Conservation (phyloP, 768 basidiomycete genomes). For the Fomitopsis serialis region DNA sequence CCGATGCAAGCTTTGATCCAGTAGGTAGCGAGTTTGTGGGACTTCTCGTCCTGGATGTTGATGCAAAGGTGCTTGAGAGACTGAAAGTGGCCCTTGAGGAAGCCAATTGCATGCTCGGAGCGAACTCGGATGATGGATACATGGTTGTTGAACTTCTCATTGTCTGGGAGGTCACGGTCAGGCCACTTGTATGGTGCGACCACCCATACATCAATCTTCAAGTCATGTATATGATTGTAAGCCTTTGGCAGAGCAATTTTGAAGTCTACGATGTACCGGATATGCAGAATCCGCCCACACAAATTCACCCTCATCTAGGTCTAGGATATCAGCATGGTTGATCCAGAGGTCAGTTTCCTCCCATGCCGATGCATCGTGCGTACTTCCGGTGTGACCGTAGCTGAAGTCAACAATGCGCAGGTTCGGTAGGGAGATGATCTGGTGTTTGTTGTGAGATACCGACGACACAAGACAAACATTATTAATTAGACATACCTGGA, state of each 20-base stretch:
- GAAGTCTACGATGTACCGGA: slow-evolving; percentile 20
- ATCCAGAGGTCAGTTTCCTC: slow-evolving; percentile 15
- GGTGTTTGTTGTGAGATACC: neutral
- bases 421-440: slow-evolving; percentile 26
- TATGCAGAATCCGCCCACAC: slow-evolving; percentile 38
- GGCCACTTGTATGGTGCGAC: slow-evolving; percentile 26
- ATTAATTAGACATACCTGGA: slow-evolving; percentile 12
- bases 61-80: slow-evolving; percentile 27
- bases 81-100: slow-evolving; percentile 34
- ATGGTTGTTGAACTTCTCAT: slow-evolving; percentile 31
- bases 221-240: neutral
- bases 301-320: slow-evolving; percentile 24
- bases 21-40: slow-evolving; percentile 25
- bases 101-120: slow-evolving; percentile 37
- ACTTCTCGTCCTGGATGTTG: slow-evolving; percentile 16
- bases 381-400: slow-evolving; percentile 26
- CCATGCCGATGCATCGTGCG: slow-evolving; percentile 29
- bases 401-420: slow-evolving; percentile 31
- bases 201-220: slow-evolving; percentile 19
- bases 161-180: slow-evolving; percentile 22
- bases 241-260: neutral
- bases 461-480: neutral
- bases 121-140: slow-evolving; percentile 30
- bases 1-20: slow-evolving; percentile 29
- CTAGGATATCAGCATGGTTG: slow-evolving; percentile 13